Base-by-base conservation (phyloP, 1,284 basidiomycete species). In the Ustilago trichophora region DNA sequence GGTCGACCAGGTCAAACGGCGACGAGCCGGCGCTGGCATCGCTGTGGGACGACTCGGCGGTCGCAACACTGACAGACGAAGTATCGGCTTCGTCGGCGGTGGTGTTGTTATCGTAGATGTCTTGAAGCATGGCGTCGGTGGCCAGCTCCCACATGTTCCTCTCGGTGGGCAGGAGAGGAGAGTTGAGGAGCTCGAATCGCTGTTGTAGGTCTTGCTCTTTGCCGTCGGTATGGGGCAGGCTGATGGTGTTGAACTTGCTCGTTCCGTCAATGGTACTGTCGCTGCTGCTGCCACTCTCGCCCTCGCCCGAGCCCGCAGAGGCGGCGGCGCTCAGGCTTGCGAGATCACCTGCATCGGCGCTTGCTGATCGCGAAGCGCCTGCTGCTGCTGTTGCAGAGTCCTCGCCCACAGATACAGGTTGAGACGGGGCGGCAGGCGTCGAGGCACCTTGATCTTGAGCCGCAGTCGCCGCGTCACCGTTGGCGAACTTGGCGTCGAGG, bases 391-490 rank as follows among this genome's bases (percentile, higher is more conserved):
- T 35, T 51, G 41, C 55, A 64, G 42, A 24, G 44, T 42, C 46
- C 66, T 58, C 9, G 55, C 56, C 56, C 56, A 58, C 49, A 64
- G 66, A 22, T 69, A 69, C 56, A 59, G 45, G 32, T 55, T 55
- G 44, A 69, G 60, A 15, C 59, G 59, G 13, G 56, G 46, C 26
- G 66, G 66, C 22, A 69, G 66, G 22, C 66, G 59, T 24, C 59
- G 55, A 37, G 66, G 66, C 38, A 69, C 56, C 42, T 59, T 59
- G 51, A 69, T 55, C 60, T 52, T 59, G 56, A 69, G 47, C 52
- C 55, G 47, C 48, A 69, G 49, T 35, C 66, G 55, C 35, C 66
- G 55, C 51, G 58, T 68, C 54, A 68, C 65, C 26, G 47, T 54
- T 35, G 55, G 48, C 56, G 45, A 45, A 48, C 37, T 50, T 64